Evolutionary conservation across 2,329 filamentous ascomycete species (phyloP).

Genomic region (Penicillium sp.): DNA sequence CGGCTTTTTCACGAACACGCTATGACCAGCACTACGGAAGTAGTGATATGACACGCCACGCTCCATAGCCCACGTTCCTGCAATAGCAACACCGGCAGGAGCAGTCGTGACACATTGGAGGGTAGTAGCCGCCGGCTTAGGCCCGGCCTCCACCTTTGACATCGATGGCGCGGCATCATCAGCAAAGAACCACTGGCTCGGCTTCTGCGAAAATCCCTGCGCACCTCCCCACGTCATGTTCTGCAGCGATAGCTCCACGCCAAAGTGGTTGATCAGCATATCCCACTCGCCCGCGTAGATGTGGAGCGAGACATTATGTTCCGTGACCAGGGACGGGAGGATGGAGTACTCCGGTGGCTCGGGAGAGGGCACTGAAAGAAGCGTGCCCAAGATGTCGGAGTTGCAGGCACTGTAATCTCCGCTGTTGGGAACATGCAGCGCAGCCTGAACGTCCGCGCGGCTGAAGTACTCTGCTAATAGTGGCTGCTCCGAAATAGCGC

Average conservation of each 20-base stretch:
- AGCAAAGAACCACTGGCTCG: conserved; percentile 24
- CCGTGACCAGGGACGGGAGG: conserved; percentile 32
- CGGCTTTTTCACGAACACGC: conserved; percentile 32
- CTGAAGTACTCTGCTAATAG: conserved; percentile 33
- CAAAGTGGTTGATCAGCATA: conserved; percentile 39
- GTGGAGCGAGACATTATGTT: conserved; percentile 34
- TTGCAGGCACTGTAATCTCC: conserved; percentile 32
- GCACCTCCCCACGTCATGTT: conserved; percentile 43
- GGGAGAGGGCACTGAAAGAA: conserved; percentile 22
- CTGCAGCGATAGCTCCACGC: conserved; percentile 36
- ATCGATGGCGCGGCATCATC: conserved; percentile 23
- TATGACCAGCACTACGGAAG: conserved; percentile 36
- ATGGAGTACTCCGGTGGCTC: conserved; percentile 33
- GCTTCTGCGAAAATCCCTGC: conserved; percentile 36
- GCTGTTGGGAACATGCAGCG: conserved; percentile 28
- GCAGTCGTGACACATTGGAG: background rate
- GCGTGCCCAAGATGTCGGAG: conserved; percentile 26
- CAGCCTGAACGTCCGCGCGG: conserved; percentile 33
- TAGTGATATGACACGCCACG: conserved; percentile 38
- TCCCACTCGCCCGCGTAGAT: conserved; percentile 40
- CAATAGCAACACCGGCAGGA: conserved; percentile 25
- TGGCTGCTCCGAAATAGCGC: conserved; percentile 21
- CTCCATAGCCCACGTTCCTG: conserved; percentile 33
- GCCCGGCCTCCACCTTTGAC: background rate
- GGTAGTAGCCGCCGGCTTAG: background rate